Percentiles rank a stretch among this genome's conserved stretches.
Evolutionary conservation across 805 yeast genomes (phyloP).

Genomic region (Candida wancherniae): DNA sequence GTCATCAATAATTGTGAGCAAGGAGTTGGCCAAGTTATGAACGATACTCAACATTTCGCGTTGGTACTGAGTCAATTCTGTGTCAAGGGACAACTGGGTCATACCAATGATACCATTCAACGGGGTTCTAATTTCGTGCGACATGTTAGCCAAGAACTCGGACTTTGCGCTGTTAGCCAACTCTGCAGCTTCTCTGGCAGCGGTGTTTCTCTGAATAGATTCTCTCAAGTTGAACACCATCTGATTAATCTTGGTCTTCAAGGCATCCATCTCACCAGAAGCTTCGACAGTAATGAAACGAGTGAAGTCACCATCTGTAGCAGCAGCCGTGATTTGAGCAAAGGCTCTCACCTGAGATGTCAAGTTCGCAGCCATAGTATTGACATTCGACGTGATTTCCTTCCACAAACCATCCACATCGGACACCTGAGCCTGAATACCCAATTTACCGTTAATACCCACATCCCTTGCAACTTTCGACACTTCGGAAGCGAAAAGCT

Average conservation of each 20-base stretch:
- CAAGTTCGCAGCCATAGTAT: constrained; percentile 90
- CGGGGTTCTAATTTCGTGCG: constrained; percentile 82
- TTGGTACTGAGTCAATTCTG: constrained; percentile 86
- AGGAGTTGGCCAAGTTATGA: constrained; percentile 79
- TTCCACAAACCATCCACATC: constrained; percentile 93
- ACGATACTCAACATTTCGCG: constrained; percentile 89
- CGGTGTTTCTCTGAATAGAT: constrained; percentile 85
- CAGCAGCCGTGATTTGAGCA: constrained; percentile 91
- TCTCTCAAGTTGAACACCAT: constrained; percentile 78
- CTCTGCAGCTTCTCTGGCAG: constrained; percentile 93
- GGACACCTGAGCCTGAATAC: constrained; percentile 86
- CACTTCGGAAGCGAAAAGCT: constrained; percentile 83
- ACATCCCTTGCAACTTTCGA: constrained; percentile 89
- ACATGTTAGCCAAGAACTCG: constrained; percentile 84
- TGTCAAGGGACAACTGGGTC: constrained; percentile 85
- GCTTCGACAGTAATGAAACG: constrained; percentile 89
- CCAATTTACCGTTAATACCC: constrained; percentile 89
- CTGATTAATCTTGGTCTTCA: constrained; percentile 52
- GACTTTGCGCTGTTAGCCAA: constrained; percentile 85
- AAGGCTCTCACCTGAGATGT: constrained; percentile 91
- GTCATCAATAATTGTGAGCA: constrained; percentile 83
- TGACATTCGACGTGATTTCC: constrained; percentile 85
- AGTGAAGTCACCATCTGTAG: constrained; percentile 90
- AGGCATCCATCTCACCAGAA: constrained; percentile 81
- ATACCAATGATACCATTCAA: constrained; percentile 91